Conservation (phyloP, 371 early-diverging fungal species). For the Mucor indicus region DNA sequence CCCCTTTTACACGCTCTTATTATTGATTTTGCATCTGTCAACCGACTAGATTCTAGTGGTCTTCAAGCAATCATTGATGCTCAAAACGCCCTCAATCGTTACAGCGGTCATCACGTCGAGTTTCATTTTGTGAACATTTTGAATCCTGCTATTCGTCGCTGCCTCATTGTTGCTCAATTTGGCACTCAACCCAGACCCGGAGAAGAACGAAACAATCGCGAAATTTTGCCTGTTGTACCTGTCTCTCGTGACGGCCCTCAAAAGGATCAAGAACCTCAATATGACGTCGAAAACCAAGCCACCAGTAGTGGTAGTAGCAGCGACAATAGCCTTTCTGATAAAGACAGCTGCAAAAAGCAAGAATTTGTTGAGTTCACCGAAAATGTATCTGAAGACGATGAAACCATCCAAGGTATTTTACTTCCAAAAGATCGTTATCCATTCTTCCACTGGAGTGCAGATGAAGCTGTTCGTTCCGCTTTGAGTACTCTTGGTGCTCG, state of each 20-base stretch:
- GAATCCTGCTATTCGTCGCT: constrained; percentile 31
- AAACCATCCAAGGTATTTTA: constrained; percentile 12
- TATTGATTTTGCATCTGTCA: constrained; percentile 65
- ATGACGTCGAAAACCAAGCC: background rate
- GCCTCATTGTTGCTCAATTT: constrained; percentile 42
- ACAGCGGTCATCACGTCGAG: constrained; percentile 50
- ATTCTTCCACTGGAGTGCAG: constrained; percentile 49
- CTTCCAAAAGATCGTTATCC: constrained; percentile 43
- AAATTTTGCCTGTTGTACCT: constrained; percentile 44
- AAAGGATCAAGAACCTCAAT: background rate
- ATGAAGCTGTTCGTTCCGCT: constrained; percentile 46
- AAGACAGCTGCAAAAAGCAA: background rate
- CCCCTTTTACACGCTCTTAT: constrained; percentile 59
- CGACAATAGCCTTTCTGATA: background rate
- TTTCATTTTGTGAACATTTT: constrained; percentile 50
- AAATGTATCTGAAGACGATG: background rate
- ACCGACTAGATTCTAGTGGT: constrained; percentile 62
- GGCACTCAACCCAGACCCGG: constrained; percentile 26
- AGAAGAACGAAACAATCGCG: constrained; percentile 1
- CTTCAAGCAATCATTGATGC: constrained; percentile 60
- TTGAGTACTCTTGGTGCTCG: constrained; percentile 7
- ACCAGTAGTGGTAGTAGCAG: too few species aligned
- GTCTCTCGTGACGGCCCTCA: constrained; percentile 33
- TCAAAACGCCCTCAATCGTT: constrained; percentile 46
- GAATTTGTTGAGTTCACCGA: background rate